Base-by-base conservation (phyloP, 257 asterid species). In the Ligustrum vulgare region DNA sequence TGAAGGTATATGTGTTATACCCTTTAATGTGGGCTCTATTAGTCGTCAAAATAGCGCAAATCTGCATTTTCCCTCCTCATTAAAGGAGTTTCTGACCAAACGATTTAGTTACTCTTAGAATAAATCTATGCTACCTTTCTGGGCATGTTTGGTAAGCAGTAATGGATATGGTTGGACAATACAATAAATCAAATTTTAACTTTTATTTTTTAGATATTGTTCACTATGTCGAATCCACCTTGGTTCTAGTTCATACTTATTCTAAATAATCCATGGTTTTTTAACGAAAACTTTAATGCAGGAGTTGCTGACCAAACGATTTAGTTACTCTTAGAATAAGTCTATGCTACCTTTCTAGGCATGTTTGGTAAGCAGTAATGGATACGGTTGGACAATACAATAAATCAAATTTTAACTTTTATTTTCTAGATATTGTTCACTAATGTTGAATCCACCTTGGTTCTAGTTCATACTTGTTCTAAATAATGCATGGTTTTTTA, bases 1-100 rank as follows among this genome's bases (percentile, higher is more conserved):
- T 7, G 84, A 80, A 3, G 79, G 87, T 83, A 77, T 80, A 83
- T 11, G 80, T 41, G 22, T 32, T 25, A 12, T 22, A 69, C 49
- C 67, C 72, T 35, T 67, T 45, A 36, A 10, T 47, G 49, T 33
- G 12, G 3, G 34, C 45, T n/a, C 20, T 68, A 68, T 75, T 79
- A 32, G 32, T 74, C n/a, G 18, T 60, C 33, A 10, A 60, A 60
- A 25, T 13, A 23, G 32, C 67, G 10, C 34, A 60, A 60, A 60
- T 60, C 67, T 25, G n/a, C 34, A 0, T 60, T 60, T 60, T 23
- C 25, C 67, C 34, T 22, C 35, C 67, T 23, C 32, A 2, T 11
- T 4, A 12, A 60, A 9, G 67, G 67, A 60, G 34, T 23, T 60
- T 60, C 34, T 1, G 18, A 23, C 12, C 33, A 20, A 70, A 7